A percentile compares a stretch with the other conserved stretches of the same genome.
These are phyloP conservation scores for Prillingera fragicola DNA, from an alignment of 1,284 basidiomycete species.

Conservation along the genomic window DNA sequence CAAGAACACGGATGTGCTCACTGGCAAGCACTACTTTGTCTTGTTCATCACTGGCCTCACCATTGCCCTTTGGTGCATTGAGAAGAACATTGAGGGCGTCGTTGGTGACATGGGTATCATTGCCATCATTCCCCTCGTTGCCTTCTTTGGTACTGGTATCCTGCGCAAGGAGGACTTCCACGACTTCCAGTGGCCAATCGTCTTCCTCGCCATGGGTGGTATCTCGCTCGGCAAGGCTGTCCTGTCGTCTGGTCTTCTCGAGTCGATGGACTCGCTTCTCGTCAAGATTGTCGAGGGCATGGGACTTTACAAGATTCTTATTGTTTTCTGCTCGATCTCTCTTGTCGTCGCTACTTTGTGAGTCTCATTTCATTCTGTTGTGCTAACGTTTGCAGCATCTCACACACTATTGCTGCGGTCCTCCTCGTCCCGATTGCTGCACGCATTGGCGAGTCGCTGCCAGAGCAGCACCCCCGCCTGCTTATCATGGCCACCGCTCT, in stretches of 20 bases:
- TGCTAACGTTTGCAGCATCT: slow-evolving; percentile 55
- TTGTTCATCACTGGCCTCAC: slow-evolving; percentile 76
- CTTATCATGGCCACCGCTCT: slow-evolving; percentile 85
- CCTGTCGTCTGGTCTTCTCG: slow-evolving; percentile 77
- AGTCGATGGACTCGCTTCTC: slow-evolving; percentile 67
- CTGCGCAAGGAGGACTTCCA: slow-evolving; percentile 96
- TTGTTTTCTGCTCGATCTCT: slow-evolving; percentile 77
- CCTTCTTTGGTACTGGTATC: slow-evolving; percentile 92
- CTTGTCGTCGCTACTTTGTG: slow-evolving; percentile 61
- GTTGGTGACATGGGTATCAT: slow-evolving; percentile 98
- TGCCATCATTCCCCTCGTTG: slow-evolving; percentile 85
- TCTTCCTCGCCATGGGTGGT: slow-evolving; percentile 95
- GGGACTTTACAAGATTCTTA: slow-evolving; percentile 71
- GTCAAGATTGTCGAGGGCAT: slow-evolving; percentile 65
- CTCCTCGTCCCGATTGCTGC: slow-evolving; percentile 93
- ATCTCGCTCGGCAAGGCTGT: slow-evolving; percentile 95
- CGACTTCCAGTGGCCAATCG: slow-evolving; percentile 88
- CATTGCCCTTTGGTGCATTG: slow-evolving; percentile 86
- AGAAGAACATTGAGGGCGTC: slow-evolving; percentile 67
- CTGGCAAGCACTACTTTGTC: slow-evolving; percentile 85
- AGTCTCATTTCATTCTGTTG: slow-evolving; percentile 12
- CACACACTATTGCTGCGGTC: slow-evolving; percentile 93
- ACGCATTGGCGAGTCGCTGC: slow-evolving; percentile 74
- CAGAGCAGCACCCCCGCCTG: slow-evolving; percentile 64
- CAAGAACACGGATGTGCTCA: slow-evolving; percentile 73